Base-by-base conservation (phyloP, 164 flowering plant species). In the Vitis rotundifolia region DNA sequence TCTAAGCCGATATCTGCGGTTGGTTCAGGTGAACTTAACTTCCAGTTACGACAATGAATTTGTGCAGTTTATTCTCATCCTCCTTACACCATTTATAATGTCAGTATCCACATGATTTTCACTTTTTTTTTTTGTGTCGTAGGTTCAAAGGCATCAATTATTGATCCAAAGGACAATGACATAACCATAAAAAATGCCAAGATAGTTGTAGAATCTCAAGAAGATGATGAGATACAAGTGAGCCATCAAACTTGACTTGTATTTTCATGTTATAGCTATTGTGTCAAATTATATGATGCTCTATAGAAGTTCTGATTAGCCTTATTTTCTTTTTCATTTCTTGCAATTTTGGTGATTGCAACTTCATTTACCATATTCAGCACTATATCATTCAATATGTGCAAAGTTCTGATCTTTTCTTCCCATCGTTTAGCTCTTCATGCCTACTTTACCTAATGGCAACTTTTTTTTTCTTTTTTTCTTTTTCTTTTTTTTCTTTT, bases 111-210 rank as follows among this genome's bases (percentile, higher is more conserved):
- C 10, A 14, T 49, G 26, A 44, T 9, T 63, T 15, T 12, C 61
- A 52, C 2, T 61, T 19, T 65, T 11, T 69, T 56, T 19, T 48
- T 19, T 73, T 10, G 22, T 60, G 28, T 47, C 73, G 59, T 75
- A 91, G 97, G 91, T 62, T 56, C 85, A 28, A 88, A 89, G 82
- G 82, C 87, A 71, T 79, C 92, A 29, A 76, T 81, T 66, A 50
- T 82, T 28, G 82, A 81, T 66, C 49, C 76, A 49, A 66, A 79
- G 65, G 90, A 70, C 12, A 71, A 76, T 73, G 72, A 63, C 26
- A 19, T 82, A 49, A 68, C 59, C 5, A 55, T 86, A 68, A 81
- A 76, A 68, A 73, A 77, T 63, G 89, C 86, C 10, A 79, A 80
- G 71, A 70, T 88, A 68, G 79, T 77, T 66, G 79, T 87, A 18